Evolutionary conservation across 768 basidiomycete species (phyloP), one percentile per base, ranked within the genome.

Genomic region (Hericium rajendrae): DNA sequence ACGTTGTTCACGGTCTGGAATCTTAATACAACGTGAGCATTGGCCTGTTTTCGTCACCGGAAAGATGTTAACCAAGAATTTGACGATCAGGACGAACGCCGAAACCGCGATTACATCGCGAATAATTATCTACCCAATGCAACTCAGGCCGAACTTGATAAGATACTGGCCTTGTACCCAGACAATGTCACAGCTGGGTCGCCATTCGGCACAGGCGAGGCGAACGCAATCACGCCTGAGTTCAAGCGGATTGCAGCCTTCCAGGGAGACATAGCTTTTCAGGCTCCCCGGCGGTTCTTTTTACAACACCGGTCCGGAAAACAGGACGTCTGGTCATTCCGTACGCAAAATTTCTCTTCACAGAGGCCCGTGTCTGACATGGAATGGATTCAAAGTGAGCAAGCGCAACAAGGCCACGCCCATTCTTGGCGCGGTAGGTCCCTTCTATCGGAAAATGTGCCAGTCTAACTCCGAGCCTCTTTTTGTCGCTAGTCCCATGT

Each of bases 231-330:
- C 48, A 74, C 74, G 3, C 73, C 74, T 3, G 51, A 77, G 60
- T 76, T 65, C 62, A 76, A 76, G 57, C 71, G 76, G 3, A 57
- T 75, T 6, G 69, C 74, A 1, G 71, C 73, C 0, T 56, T 74
- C 16, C 67, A 67, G 48, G 74, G 75, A 1, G 75, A 77, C 57
- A 43, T 39, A 18, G 49, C 26, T 8, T 53, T 53, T 24, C 49
- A 51, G 1, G 49, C 11, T 24, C 39, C 38, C 13, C 51, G 51
- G 9, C 51, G 51, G 28, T 38, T 53, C 26, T 28, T 53, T 3
- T 28, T 53, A 32, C 51, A 53, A 26, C 51, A 37, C 8, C 51
- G 11, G 6, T 53, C 51, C 4, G 51, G 51, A 38, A 20, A 53
- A 39, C 51, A 37, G 51, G 11, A 13, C 9, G 15, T n/a, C 15